A percentile compares a stretch with the other conserved stretches of the same genome.
Evolutionary conservation across 2,329 filamentous ascomycete genomes (phyloP).

Genomic region (Xylariomycetidae sp.): DNA sequence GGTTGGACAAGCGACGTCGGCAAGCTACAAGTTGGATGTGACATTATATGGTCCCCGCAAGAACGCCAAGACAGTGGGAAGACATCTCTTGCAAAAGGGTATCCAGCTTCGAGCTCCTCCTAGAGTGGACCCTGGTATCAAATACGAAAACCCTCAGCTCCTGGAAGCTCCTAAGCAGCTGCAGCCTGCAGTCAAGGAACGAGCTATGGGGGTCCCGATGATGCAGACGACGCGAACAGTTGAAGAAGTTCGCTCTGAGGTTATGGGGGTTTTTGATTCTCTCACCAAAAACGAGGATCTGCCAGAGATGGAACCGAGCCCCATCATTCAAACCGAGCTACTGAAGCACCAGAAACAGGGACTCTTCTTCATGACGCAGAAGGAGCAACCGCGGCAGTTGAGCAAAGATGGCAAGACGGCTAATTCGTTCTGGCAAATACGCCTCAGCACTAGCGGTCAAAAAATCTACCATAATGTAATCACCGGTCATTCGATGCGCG

Average conservation of each 20-base stretch:
- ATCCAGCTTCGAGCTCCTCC: conserved; percentile 62
- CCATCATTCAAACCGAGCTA: conserved; percentile 60
- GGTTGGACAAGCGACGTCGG: conserved; percentile 58
- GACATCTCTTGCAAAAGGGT: conserved; percentile 59
- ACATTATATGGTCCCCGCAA: conserved; percentile 76
- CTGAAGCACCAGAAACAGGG: conserved; percentile 88
- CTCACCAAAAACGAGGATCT: conserved; percentile 72
- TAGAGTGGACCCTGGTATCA: conserved; percentile 53
- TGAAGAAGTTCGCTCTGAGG: conserved; percentile 82
- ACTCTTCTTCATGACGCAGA: conserved; percentile 76
- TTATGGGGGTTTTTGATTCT: conserved; percentile 83
- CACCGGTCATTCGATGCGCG: conserved; percentile 60
- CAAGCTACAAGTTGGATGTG: conserved; percentile 60
- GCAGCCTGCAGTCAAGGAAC: conserved; percentile 27
- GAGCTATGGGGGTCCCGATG: conserved; percentile 19
- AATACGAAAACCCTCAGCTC: conserved; percentile 73
- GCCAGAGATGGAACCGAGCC: conserved; percentile 64
- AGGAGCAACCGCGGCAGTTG: conserved; percentile 65
- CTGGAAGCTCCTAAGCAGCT: conserved; percentile 41
- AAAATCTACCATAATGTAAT: conserved; percentile 78
- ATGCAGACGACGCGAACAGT: conserved; percentile 55
- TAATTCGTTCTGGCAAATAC: conserved; percentile 73
- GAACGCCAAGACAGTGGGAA: conserved; percentile 61
- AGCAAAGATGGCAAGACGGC: conserved; percentile 52
- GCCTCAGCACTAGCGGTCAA: conserved; percentile 44